Conservation (phyloP, 352 stramenopile genomes). For the Phytophthora rubi region DNA sequence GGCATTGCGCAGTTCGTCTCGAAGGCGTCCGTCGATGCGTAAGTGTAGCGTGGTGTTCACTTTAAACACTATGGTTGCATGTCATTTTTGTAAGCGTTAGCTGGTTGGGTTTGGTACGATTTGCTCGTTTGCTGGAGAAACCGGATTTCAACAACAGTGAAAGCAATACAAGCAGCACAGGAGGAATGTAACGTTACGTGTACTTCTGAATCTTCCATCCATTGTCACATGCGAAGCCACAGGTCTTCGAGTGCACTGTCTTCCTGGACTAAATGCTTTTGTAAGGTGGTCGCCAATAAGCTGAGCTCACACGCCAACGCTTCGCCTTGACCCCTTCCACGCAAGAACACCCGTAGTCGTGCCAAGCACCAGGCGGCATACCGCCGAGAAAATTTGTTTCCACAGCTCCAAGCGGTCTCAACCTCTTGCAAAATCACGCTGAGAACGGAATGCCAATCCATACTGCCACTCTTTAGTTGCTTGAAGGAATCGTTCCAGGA, state of each 20-base stretch:
- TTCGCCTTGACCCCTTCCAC: not conserved
- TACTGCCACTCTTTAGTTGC: constrained; percentile 5
- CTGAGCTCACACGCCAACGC: constrained; percentile 9
- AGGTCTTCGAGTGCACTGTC: constrained; percentile 40
- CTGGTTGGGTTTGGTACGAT: constrained; percentile 3
- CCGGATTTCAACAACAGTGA: not conserved
- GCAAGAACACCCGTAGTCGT: constrained; percentile 29
- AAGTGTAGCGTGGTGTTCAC: not conserved
- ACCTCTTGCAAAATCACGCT: constrained; percentile 44
- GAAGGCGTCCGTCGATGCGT: constrained; percentile 19
- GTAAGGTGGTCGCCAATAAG: constrained; percentile 17
- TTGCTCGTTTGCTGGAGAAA: constrained; percentile 4
- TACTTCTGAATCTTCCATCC: not conserved
- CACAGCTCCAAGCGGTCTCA: constrained; percentile 48
- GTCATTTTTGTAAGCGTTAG: constrained; percentile 24
- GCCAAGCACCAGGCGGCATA: constrained; percentile 62
- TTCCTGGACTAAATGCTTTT: constrained; percentile 23
- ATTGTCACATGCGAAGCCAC: constrained; percentile 27
- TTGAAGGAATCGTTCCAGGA: constrained; percentile 28
- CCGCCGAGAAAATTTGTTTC: constrained; percentile 47
- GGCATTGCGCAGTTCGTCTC: constrained; percentile 67
- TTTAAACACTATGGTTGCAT: constrained; percentile 9
- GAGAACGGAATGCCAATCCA: constrained; percentile 15
- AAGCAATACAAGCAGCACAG: not conserved
- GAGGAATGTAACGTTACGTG: not conserved